Percentiles rank a stretch among this genome's conserved stretches.
phyloP scores from a whole-genome alignment of 2,329 filamentous ascomycete genomes.

The Trichophyton schoenleinii region DNA sequence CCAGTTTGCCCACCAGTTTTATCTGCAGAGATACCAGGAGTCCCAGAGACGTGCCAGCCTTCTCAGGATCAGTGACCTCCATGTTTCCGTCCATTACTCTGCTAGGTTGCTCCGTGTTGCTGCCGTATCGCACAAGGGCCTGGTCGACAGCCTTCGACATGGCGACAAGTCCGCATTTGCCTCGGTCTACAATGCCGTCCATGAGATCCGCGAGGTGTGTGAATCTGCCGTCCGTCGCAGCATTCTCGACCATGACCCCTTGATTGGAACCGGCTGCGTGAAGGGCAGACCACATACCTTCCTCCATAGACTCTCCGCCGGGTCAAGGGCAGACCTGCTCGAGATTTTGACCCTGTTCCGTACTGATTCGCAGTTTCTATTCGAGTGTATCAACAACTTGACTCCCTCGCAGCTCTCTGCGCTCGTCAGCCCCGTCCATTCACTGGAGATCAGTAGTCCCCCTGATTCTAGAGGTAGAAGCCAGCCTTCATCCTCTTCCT shows the following conservation, averaged over 20 bases:
- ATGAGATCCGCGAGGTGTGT: constrained; percentile 34
- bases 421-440: constrained; percentile 65
- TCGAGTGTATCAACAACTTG: constrained; percentile 65
- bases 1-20: constrained; percentile 32
- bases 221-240: constrained; percentile 24
- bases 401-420: constrained; percentile 63
- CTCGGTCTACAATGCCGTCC: constrained; percentile 32
- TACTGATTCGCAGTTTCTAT: constrained; percentile 77
- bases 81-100: constrained; percentile 33
- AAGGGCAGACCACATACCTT: constrained; percentile 27
- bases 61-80: constrained; percentile 29
- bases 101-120: constrained; percentile 32
- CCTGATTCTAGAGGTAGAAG: constrained; percentile 45
- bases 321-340: constrained; percentile 62
- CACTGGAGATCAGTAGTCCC: constrained; percentile 66
- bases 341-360: constrained; percentile 70
- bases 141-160: constrained; percentile 35
- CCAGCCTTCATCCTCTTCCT: constrained; percentile 34
- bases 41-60: constrained; percentile 29
- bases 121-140: constrained; percentile 30
- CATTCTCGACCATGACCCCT: constrained; percentile 24
- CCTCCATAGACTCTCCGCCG: constrained; percentile 56
- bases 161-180: constrained; percentile 35
- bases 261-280: constrained; percentile 28
- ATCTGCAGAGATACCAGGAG: constrained; percentile 32